Evolutionary conservation across 495 filamentous ascomycete genomes (phyloP).

Genomic region (Bombardia bombarda): DNA sequence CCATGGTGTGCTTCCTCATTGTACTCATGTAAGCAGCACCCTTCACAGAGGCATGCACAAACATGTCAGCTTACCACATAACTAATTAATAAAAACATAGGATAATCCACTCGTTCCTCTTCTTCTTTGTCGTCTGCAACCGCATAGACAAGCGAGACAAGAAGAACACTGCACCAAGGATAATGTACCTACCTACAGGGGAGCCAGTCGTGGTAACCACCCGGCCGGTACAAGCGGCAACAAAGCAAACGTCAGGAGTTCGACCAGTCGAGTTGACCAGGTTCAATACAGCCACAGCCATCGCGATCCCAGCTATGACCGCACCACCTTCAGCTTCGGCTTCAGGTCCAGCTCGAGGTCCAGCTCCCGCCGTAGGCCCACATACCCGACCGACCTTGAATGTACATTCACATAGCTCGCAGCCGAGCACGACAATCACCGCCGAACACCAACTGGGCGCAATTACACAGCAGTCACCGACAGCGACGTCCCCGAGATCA

Average conservation of each 20-base stretch:
- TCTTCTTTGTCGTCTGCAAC: constrained; percentile 11
- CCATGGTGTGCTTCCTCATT: no score
- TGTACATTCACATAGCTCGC: no score
- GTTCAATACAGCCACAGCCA: no score
- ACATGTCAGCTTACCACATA: neutral
- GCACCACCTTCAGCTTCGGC: no score
- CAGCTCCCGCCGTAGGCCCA: no score
- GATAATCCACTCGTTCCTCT: constrained; percentile 12
- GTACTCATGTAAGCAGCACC: constrained; percentile 6
- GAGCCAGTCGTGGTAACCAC: constrained; percentile 3
- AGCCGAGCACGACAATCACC: no score
- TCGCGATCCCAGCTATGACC: no score
- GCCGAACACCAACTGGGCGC: no score
- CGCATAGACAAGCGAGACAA: neutral
- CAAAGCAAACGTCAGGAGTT: no score
- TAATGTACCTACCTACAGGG: constrained; percentile 3
- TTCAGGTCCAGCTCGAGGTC: no score
- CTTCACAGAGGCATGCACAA: neutral
- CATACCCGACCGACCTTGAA: no score
- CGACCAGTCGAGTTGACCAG: neutral
- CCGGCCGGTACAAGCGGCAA: no score
- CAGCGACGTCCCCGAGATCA: neutral
- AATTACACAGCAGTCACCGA: neutral
- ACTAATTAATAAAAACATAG: neutral
- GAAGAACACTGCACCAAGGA: neutral